Conservation (phyloP, 139 green algal genomes). For the Spirogloea muscicola region DNA sequence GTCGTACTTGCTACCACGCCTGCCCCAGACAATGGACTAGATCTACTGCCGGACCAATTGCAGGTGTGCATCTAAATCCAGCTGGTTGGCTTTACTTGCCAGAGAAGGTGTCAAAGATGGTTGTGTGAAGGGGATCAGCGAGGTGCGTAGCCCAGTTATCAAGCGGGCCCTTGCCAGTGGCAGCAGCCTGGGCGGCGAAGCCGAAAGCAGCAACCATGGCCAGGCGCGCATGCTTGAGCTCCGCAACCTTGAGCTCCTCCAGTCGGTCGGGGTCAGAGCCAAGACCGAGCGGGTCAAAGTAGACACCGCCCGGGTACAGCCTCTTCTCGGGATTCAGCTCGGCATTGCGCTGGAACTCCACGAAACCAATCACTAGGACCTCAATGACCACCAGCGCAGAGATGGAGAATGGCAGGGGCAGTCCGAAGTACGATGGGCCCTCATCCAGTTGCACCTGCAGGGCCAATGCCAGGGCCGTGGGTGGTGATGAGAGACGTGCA, state of each 20-base stretch:
- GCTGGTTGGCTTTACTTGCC: too few species aligned
- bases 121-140: slow-evolving; percentile 31
- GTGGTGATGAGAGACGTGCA: too few species aligned
- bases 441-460: slow-evolving; percentile 39
- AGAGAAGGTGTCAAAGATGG: slow-evolving; percentile 48
- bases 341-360: slow-evolving; percentile 47
- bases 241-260: slow-evolving; percentile 47
- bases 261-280: slow-evolving; percentile 30
- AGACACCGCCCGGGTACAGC: slow-evolving; percentile 49
- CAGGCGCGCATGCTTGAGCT: slow-evolving; percentile 54
- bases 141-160: slow-evolving; percentile 48
- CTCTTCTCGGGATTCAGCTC: slow-evolving; percentile 48
- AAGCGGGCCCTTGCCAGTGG: slow-evolving; percentile 50
- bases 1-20: too few species aligned
- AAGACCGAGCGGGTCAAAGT: slow-evolving; percentile 54
- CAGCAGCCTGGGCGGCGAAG: slow-evolving; percentile 50
- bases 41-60: too few species aligned
- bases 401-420: slow-evolving; percentile 46
- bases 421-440: slow-evolving; percentile 38
- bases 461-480: slow-evolving; percentile 45
- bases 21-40: too few species aligned
- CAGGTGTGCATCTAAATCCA: too few species aligned
- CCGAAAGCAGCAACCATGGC: slow-evolving; percentile 54
- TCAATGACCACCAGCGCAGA: slow-evolving; percentile 44
- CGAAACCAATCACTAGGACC: slow-evolving; percentile 44